phyloP scores from a whole-genome alignment of 192 early-diverging fungal genomes.

The Backusella liffmaniae region DNA sequence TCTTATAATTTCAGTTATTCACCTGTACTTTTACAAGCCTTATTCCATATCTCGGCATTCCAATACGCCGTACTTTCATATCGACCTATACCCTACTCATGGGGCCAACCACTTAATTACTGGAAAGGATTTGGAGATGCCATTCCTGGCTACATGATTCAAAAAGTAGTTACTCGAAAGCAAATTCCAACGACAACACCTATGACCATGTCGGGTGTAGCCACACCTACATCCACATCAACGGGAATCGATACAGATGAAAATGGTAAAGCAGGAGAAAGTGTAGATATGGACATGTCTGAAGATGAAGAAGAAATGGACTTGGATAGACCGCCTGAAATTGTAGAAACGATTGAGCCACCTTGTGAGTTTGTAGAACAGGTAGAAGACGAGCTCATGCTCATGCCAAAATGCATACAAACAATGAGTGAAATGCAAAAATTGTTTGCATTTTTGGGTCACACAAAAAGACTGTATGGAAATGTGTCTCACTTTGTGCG shows the following conservation, averaged over 20 bases:
- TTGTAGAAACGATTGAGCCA: not conserved
- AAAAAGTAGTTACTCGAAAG: not conserved
- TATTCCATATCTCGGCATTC: conserved; percentile 43
- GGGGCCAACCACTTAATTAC: conserved; percentile 38
- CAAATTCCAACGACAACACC: not conserved
- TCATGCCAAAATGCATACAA: conserved; percentile 8
- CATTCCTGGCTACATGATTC: conserved; percentile 9
- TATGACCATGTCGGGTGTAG: not conserved
- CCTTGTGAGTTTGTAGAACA: not conserved
- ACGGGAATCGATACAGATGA: not conserved
- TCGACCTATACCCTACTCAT: conserved; percentile 30
- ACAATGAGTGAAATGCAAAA: conserved; percentile 44
- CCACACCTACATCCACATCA: not conserved
- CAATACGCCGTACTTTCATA: conserved; percentile 28
- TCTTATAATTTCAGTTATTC: conserved; percentile 24
- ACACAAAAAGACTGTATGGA: conserved; percentile 36
- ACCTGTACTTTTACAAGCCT: conserved; percentile 36
- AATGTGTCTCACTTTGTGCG: conserved; percentile 24
- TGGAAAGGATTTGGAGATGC: conserved; percentile 37
- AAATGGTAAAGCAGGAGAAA: not conserved
- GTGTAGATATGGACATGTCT: not conserved
- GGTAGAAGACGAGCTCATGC: not conserved
- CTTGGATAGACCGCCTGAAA: not conserved
- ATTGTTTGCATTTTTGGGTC: conserved; percentile 38
- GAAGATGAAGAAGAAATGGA: not conserved